A percentile compares a stretch with the other conserved stretches of the same genome.
Evolutionary conservation across 805 yeast genomes (phyloP).

Genomic region (Kazachstania viticola): DNA sequence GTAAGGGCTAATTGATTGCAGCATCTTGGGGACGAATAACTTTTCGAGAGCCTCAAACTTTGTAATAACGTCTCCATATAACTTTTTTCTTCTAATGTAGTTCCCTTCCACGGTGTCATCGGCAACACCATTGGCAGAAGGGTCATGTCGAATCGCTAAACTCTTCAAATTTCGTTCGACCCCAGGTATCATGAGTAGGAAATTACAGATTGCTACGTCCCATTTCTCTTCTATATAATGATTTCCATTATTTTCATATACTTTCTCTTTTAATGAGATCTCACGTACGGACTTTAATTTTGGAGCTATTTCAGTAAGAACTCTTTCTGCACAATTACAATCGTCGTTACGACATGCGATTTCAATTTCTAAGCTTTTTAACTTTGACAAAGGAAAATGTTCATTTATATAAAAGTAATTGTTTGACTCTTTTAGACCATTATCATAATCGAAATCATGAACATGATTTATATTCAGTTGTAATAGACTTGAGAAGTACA

Average conservation of each 20-base stretch:
- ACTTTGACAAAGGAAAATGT: conserved; percentile 9
- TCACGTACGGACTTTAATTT: conserved; percentile 14
- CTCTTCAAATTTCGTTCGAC: conserved; percentile 24
- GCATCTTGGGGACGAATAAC: conserved; percentile 45
- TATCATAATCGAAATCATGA: too few species aligned
- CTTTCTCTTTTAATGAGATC: conserved; percentile 25
- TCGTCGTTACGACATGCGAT: conserved; percentile 41
- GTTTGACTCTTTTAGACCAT: too few species aligned
- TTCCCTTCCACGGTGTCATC: conserved; percentile 67
- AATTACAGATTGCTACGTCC: conserved; percentile 38
- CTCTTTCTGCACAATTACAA: conserved; percentile 36
- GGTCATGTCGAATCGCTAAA: conserved; percentile 44
- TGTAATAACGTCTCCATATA: conserved; percentile 42
- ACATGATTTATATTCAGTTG: too few species aligned
- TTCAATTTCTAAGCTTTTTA: conserved; percentile 37
- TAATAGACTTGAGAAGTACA: too few species aligned
- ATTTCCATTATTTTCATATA: conserved; percentile 26
- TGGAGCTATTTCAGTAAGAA: conserved; percentile 30
- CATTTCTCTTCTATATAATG: conserved; percentile 43
- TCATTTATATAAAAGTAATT: too few species aligned
- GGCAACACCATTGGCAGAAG: conserved; percentile 46
- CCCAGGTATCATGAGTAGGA: conserved; percentile 29
- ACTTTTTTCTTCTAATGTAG: conserved; percentile 43
- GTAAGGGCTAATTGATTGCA: conserved; percentile 52
- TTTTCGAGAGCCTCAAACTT: conserved; percentile 30